These are phyloP conservation scores for Suhomyces taliae DNA, from an alignment of 1,139 yeast genomes.

Conservation along the genomic window DNA sequence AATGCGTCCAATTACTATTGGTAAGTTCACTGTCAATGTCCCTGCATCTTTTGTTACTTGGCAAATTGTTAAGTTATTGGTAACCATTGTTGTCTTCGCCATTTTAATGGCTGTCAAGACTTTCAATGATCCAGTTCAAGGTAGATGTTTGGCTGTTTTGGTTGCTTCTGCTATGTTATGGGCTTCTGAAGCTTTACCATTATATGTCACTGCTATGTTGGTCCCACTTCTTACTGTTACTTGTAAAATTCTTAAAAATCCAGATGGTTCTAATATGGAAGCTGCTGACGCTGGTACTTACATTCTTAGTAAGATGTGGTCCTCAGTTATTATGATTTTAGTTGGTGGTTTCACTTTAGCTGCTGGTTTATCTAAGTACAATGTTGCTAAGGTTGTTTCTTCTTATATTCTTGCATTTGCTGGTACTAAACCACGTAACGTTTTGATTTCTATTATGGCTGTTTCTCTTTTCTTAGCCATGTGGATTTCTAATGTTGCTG, in stretches of 20 bases:
- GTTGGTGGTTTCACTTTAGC: constrained; percentile 94
- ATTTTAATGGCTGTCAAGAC: constrained; percentile 57
- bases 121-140: constrained; percentile 64
- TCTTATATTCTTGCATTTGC: constrained; percentile 78
- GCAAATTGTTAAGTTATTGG: constrained; percentile 45
- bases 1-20: constrained; percentile 13
- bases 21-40: constrained; percentile 15
- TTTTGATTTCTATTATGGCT: constrained; percentile 76
- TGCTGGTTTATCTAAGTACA: constrained; percentile 87
- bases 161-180: constrained; percentile 78
- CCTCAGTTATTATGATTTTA: constrained; percentile 83
- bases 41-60: constrained; percentile 34
- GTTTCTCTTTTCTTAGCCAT: constrained; percentile 84
- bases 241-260: constrained; percentile 64
- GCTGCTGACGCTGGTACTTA: constrained; percentile 73
- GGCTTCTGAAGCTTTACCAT: constrained; percentile 93
- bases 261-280: constrained; percentile 50
- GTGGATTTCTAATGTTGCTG: constrained; percentile 97
- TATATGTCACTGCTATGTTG: constrained; percentile 78
- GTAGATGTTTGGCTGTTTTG: constrained; percentile 78
- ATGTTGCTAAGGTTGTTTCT: constrained; percentile 81
- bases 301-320: constrained; percentile 89
- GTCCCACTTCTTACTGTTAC: constrained; percentile 79
- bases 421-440: constrained; percentile 80
- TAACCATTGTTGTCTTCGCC: constrained; percentile 47